Percentiles rank a stretch among this genome's conserved stretches.
Conservation (phyloP, 192 early-diverging fungal species). For the Backusella parvicylindrica region DNA sequence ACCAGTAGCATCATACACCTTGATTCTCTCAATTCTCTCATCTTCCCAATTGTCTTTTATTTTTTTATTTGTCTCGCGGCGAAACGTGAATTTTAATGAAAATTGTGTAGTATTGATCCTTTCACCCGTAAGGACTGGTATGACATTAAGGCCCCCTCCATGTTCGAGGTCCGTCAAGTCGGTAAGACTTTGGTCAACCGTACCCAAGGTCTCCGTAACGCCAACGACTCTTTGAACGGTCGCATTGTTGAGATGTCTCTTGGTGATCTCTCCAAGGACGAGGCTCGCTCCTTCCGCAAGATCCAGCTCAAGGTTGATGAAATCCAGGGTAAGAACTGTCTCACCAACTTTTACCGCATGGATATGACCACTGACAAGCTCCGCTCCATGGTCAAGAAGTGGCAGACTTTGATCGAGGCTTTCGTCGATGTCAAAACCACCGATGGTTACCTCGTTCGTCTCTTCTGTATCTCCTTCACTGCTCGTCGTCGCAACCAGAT, state of each 20-base stretch:
- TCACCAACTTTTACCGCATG: too few species aligned
- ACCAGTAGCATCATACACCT: neutral
- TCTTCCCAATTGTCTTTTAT: neutral
- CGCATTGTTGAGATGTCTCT: too few species aligned
- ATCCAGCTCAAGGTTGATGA: too few species aligned
- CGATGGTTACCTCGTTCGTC: slow-evolving; percentile 98
- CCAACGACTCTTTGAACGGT: slow-evolving; percentile 95
- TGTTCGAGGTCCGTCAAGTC: too few species aligned
- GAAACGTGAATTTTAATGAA: neutral
- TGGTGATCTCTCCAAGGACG: too few species aligned
- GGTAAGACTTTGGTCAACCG: too few species aligned
- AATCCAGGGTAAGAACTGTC: too few species aligned
- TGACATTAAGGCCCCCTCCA: too few species aligned
- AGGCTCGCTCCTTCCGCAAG: too few species aligned
- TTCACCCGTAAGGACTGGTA: slow-evolving; percentile 99
- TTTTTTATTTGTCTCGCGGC: neutral
- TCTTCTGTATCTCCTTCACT: slow-evolving; percentile 98
- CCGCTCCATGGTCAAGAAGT: slow-evolving; percentile 99
- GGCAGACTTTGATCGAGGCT: slow-evolving; percentile 98
- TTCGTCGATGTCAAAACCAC: slow-evolving; percentile 99
- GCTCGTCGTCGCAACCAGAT: slow-evolving; percentile 90
- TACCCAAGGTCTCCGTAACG: slow-evolving; percentile 93
- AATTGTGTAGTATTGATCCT: slow-evolving; percentile 81
- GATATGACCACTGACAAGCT: slow-evolving; percentile 99
- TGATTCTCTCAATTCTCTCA: neutral